Conservation (phyloP, 805 yeast genomes). For the Tetrapisispora arboricola region DNA sequence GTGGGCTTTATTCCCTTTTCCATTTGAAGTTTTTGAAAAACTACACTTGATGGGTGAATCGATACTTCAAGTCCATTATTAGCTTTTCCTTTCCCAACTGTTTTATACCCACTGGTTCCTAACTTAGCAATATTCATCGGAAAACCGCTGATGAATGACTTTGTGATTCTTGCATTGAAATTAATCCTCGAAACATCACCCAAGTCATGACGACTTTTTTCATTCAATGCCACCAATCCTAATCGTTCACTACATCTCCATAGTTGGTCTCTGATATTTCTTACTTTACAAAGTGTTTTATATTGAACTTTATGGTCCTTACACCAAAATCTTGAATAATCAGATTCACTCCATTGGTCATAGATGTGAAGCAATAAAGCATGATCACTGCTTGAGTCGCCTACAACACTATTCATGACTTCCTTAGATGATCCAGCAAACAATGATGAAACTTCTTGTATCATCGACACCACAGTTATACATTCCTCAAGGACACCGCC, state of each 20-base stretch:
- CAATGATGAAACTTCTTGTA: slow-evolving; percentile 59
- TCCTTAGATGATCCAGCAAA: slow-evolving; percentile 19
- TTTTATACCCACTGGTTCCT: slow-evolving; percentile 22
- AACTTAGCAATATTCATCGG: slow-evolving; percentile 26
- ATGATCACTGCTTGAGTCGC: slow-evolving; percentile 60
- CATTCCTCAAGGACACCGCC: slow-evolving; percentile 55
- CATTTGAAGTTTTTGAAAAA: slow-evolving; percentile 31
- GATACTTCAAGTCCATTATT: slow-evolving; percentile 62
- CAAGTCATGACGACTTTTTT: slow-evolving; percentile 2
- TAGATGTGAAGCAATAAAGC: slow-evolving; percentile 63
- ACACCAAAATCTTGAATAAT: slow-evolving; percentile 73
- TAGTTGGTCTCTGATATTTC: slow-evolving; percentile 64
- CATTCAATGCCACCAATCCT: slow-evolving; percentile 18
- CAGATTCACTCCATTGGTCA: slow-evolving; percentile 63
- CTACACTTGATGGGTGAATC: slow-evolving; percentile 78
- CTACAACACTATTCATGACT: slow-evolving; percentile 31
- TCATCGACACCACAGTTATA: slow-evolving; percentile 68
- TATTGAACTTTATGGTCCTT: slow-evolving; percentile 72
- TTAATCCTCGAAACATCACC: slow-evolving; percentile 1
- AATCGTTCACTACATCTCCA: slow-evolving; percentile 41
- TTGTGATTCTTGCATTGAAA: slow-evolving; percentile 11
- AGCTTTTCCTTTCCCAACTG: slow-evolving; percentile 16
- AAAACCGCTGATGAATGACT: slow-evolving; percentile 26
- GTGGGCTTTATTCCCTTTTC: slow-evolving; percentile 57
- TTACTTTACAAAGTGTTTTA: slow-evolving; percentile 56